A percentile compares a stretch with the other conserved stretches of the same genome.
Evolutionary conservation across 306 rosid genomes (phyloP).

Genomic region (Alnus rubra): DNA sequence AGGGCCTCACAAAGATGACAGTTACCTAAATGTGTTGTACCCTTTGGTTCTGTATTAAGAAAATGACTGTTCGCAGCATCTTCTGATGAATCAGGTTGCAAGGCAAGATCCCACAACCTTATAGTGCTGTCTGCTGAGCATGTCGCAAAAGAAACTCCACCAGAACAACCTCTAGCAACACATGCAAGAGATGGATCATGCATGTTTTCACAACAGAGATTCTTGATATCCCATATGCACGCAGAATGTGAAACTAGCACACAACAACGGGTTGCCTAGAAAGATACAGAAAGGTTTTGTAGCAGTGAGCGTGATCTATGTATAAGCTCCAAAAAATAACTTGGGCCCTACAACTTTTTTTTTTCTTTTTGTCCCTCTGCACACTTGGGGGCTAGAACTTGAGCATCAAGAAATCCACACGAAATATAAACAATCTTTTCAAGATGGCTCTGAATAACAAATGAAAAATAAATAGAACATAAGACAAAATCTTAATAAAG

Average conservation of each 20-base stretch:
- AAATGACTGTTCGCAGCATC: constrained; percentile 32
- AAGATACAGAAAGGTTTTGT: constrained; percentile 20
- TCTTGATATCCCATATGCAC: constrained; percentile 86
- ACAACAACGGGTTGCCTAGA: constrained; percentile 63
- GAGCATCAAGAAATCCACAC: constrained; percentile 14
- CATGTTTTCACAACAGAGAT: constrained; percentile 72
- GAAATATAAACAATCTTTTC: not conserved
- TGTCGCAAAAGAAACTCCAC: constrained; percentile 80
- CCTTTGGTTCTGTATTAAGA: constrained; percentile 35
- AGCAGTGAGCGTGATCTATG: not conserved
- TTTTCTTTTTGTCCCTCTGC: too few species aligned
- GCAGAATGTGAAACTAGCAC: constrained; percentile 77
- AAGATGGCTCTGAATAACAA: not conserved
- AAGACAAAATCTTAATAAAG: constrained; percentile 3
- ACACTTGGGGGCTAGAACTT: not conserved
- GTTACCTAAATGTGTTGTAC: constrained; percentile 57
- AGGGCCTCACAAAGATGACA: constrained; percentile 10
- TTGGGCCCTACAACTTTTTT: not conserved
- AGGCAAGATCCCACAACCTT: constrained; percentile 80
- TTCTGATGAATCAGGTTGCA: constrained; percentile 48
- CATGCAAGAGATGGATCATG: constrained; percentile 78
- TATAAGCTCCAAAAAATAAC: constrained; percentile 15
- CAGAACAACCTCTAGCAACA: constrained; percentile 78
- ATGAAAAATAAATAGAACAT: not conserved
- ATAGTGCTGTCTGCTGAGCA: constrained; percentile 79